A percentile compares a stretch with the other conserved stretches of the same genome.
Conservation (phyloP, 805 yeast genomes). For the Zygotorulaspora chibaensis region DNA sequence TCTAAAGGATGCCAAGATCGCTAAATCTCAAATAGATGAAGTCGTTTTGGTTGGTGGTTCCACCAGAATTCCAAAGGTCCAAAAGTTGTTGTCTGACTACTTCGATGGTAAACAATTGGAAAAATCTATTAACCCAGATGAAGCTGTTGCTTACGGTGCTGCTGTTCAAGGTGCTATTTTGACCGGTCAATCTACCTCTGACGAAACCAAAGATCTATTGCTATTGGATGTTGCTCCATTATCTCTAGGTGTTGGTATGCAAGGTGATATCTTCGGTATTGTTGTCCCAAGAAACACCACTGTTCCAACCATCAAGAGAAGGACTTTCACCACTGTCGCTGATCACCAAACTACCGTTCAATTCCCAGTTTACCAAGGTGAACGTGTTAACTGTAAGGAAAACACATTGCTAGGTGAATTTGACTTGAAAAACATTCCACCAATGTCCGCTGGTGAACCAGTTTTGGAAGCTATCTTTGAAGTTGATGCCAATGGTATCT, state of each 20-base stretch:
- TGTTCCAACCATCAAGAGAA: constrained; percentile 97
- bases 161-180: constrained; percentile 99
- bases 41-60: constrained; percentile 98
- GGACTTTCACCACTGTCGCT: constrained; percentile 97
- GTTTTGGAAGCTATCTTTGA: constrained; percentile 98
- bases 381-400: constrained; percentile 97
- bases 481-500: constrained; percentile 99
- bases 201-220: constrained; percentile 91
- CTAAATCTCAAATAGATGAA: constrained; percentile 84
- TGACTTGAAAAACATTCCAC: constrained; percentile 97
- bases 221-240: constrained; percentile 97
- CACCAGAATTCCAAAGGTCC: constrained; percentile 98
- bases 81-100: constrained; percentile 89
- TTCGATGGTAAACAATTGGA: constrained; percentile 95
- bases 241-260: constrained; percentile 99
- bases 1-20: constrained; percentile 82
- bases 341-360: constrained; percentile 98
- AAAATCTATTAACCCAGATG: constrained; percentile 97
- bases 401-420: constrained; percentile 98
- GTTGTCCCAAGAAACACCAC: constrained; percentile 99
- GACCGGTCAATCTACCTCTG: constrained; percentile 86
- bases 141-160: constrained; percentile 99
- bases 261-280: constrained; percentile 98
- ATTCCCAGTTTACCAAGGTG: constrained; percentile 99
- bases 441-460: constrained; percentile 98